Conservation (phyloP, 768 basidiomycete species). For the Tricholoma terreum region DNA sequence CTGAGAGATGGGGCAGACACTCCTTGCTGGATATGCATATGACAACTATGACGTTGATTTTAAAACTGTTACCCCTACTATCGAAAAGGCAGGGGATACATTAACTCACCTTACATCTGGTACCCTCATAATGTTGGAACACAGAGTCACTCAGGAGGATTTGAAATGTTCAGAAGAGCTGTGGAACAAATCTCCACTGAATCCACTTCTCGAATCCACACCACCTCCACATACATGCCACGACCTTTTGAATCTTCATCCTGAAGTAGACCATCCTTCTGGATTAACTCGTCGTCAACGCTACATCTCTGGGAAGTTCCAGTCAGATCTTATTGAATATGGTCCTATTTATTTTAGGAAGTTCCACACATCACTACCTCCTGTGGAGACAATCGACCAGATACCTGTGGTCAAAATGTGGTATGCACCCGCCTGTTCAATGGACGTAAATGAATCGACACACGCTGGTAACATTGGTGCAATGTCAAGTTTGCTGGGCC, state of each 20-base stretch:
- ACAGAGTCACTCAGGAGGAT: no score
- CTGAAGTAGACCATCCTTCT: no score
- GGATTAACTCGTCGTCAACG: constrained; percentile 18
- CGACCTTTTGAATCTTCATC: no score
- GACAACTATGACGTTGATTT: constrained; percentile 42
- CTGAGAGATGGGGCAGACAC: constrained; percentile 18
- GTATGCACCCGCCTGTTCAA: constrained; percentile 15
- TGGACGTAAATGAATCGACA: constrained; percentile 24
- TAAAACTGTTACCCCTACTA: constrained; percentile 22
- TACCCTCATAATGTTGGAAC: background rate
- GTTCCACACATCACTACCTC: constrained; percentile 12
- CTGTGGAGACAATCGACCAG: constrained; percentile 21
- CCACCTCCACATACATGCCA: no score
- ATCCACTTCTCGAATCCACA: constrained; percentile 9
- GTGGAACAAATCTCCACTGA: background rate
- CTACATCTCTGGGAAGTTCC: constrained; percentile 27
- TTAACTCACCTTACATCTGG: constrained; percentile 18
- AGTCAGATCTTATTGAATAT: constrained; percentile 19
- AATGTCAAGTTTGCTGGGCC: constrained; percentile 12
- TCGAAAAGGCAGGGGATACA: constrained; percentile 22
- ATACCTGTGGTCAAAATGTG: constrained; percentile 17
- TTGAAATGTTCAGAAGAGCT: background rate
- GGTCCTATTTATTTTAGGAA: constrained; percentile 23
- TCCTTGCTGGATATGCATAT: constrained; percentile 28
- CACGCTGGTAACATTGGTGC: constrained; percentile 17